Evolutionary conservation across 305 asterid genomes (phyloP), one percentile per base, ranked within the genome.

Genomic region (Ilex paraguariensis): DNA sequence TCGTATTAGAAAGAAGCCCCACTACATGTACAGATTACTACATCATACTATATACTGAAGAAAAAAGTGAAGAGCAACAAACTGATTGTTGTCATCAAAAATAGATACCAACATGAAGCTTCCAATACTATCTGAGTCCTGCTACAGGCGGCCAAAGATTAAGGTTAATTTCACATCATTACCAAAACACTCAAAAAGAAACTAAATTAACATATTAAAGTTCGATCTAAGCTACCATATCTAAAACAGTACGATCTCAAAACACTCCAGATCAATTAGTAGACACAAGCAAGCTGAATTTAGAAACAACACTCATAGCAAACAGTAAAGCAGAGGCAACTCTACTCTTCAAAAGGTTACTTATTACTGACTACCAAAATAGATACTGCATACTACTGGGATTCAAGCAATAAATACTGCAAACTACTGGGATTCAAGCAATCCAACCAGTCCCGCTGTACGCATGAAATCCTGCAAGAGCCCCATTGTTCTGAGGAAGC

Each of bases 361-460:
- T 82, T 78, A 81, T 84, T 80, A 69, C 62, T 61, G 66, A 69
- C 88, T 78, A 78, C 79, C 79, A 83, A 71, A 79, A 79, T 48
- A 54, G 79, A 69, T 58, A 66, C 56, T 50, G 63, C 73, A 84
- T 70, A 79, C 82, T 73, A 77, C 75, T 59, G 65, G 59, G 77
- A 7, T 68, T 72, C 68, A 71, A 74, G 81, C 81, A 79, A 79
- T 48, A 54, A 77, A 69, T 58, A 66, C 56, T 50, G 63, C 73
- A 84, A 72, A 79, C 82, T 73, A 77, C 75, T 64, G 65, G 59
- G 77, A 7, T 68, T 72, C 68, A 71, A 74, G 81, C 81, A 82
- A 78, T 71, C 80, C 88, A 80, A 82, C 77, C 81, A 74, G 79
- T 61, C 79, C 77, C 73, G 70, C 62, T 62, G 42, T 61, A 75